Evolutionary conservation across 352 stramenopile species (phyloP), one percentile per base, ranked within the genome.

Genomic region (Phytophthora sp.): DNA sequence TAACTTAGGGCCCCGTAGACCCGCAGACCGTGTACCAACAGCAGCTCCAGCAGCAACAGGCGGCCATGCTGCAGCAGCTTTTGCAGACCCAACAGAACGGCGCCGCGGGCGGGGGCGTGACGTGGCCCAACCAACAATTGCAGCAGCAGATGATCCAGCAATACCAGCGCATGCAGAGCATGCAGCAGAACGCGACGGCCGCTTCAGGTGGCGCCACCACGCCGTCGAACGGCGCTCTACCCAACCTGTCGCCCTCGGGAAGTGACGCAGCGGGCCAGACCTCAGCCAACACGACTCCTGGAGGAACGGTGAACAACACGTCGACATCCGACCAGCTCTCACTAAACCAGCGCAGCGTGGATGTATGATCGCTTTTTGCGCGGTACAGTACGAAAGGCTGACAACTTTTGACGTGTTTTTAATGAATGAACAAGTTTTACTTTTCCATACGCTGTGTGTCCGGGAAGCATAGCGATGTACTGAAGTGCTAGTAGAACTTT

Each of bases 91-190:
- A 95, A 66, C 79, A 94, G 73, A 82, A 73, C 29, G 80, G 86
- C 52, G 80, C 80, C 30, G 78, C 81, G 50, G 49, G 76, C 1
- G 68, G 63, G 5, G 73, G 71, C 6, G 70, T 89, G 29, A 76
- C 84, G 55, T 94, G 84, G 86, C 82, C 86, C 21, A 91, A 89
- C 62, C 83, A 80, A 46, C 88, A 96, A 49, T 52, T 94, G 41
- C 88, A 96, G 61, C 86, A 94, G 79, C 86, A 94, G 64, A 91
- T 96, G 83, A 67, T 96, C 15, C 88, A 96, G 74, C 88, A 96
- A 68, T 96, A 95, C 75, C 88, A 96, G 67, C 62, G 67, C 2
- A 75, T 75, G 63, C 84, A 95, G 67, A 80, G 74, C 33, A 88
- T 95, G 77, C 84, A 93, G 64, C 76, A 84, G 42, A 73, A 53